Conservation (phyloP, 2,329 filamentous ascomycete species). For the Leptographium galeiforme region DNA sequence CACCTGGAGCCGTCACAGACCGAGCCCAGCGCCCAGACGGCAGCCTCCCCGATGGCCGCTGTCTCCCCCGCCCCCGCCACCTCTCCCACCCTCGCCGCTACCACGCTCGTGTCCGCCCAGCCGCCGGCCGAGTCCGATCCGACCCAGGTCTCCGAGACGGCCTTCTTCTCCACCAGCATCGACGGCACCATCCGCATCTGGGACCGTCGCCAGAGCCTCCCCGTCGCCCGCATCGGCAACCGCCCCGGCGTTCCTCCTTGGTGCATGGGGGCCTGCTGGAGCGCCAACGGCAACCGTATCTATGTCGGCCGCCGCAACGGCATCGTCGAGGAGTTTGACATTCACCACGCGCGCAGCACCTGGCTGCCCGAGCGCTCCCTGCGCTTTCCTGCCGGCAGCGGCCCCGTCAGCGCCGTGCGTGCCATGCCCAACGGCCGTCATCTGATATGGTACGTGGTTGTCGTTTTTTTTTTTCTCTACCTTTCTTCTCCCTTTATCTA, state of each 20-base stretch:
- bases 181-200: constrained; percentile 86
- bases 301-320: constrained; percentile 85
- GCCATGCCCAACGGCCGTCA: constrained; percentile 90
- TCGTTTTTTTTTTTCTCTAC: no score
- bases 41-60: not conserved
- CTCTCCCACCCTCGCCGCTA: not conserved
- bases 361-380: constrained; percentile 66
- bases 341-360: constrained; percentile 58
- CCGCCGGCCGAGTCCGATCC: constrained; percentile 32
- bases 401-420: constrained; percentile 74
- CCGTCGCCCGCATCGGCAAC: constrained; percentile 67
- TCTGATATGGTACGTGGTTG: constrained; percentile 51
- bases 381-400: constrained; percentile 79
- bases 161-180: constrained; percentile 78
- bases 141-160: constrained; percentile 54
- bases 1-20: not conserved
- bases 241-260: constrained; percentile 72
- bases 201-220: constrained; percentile 66
- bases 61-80: not conserved
- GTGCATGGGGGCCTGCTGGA: constrained; percentile 98
- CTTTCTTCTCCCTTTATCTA: no score
- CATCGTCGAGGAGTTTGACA: constrained; percentile 85
- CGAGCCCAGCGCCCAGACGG: not conserved
- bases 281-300: constrained; percentile 85
- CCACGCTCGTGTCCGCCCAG: constrained; percentile 19